Evolutionary conservation across 164 flowering plant genomes (phyloP), one percentile per base, ranked within the genome.

Genomic region (Dillenia turbinata): DNA sequence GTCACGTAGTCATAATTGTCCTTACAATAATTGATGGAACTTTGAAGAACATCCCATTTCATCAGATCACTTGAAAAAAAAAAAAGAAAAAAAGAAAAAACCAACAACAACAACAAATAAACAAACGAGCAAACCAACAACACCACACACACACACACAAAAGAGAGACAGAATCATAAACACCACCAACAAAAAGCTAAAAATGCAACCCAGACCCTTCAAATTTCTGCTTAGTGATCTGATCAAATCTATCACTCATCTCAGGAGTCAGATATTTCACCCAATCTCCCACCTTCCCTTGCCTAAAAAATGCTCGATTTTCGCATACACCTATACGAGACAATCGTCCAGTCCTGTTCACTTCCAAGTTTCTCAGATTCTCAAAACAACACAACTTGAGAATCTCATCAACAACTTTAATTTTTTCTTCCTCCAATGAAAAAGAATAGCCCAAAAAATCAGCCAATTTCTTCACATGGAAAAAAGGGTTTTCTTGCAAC

Each of bases 311-410:
- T 0, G 73, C 52, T 11, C 46, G 47, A 11, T 72, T 63, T 43
- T 48, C 61, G 15, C 47, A 64, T 0, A 73, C 79, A 6, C 53
- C 19, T 58, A 2, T 26, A 26, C 5, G 3, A 0, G 40, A 26
- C 40, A 2, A 5, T 26, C 5, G 66, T 15, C 77, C 79, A 1
- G 6, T 73, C 24, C 47, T 67, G 52, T 78, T 78, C 59, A 78
- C 79, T 59, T 73, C 78, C 66, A 76, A 56, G 24, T 59, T 69
- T 49, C 78, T 76, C 62, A 76, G 40, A 33, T 54, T 76, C 3
- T 74, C 76, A 60, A 82, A 79, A 44, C 86, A 79, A 49, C 86
- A 82, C 19, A 77, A 16, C 64, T 54, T 48, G 44, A 72, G 10
- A 0, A 82, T 70, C 9, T 69, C 60, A 9, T 73, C 78, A 49